Percentiles rank a stretch among this genome's conserved stretches.
These are phyloP conservation scores for Artemisia argyi DNA, from an alignment of 129 eudicot genomes.

Conservation along the genomic window DNA sequence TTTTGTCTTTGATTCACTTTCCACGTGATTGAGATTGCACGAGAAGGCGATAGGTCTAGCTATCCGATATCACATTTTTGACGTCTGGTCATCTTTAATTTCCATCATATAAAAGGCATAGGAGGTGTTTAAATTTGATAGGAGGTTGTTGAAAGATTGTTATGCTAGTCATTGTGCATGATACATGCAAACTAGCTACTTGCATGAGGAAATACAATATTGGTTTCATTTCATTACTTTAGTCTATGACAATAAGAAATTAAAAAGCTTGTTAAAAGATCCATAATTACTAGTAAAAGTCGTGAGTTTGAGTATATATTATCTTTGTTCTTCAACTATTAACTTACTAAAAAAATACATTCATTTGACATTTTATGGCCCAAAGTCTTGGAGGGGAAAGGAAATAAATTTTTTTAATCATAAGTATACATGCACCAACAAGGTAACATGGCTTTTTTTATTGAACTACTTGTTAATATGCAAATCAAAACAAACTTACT, in stretches of 20 bases:
- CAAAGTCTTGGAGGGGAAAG: conserved; percentile 16
- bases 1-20: background rate
- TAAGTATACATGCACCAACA: conserved; percentile 9
- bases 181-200: conserved; percentile 14
- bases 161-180: conserved; percentile 34
- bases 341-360: background rate
- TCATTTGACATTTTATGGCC: background rate
- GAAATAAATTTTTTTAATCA: conserved; percentile 13
- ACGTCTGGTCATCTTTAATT: background rate
- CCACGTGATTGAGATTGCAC: conserved; percentile 7
- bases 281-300: background rate
- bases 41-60: background rate
- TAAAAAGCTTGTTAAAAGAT: conserved; percentile 16
- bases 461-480: too few species aligned
- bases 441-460: background rate
- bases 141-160: conserved; percentile 30
- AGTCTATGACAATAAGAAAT: background rate
- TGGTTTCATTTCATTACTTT: conserved; percentile 22
- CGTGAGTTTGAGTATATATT: background rate
- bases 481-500: too few species aligned
- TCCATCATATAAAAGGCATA: conserved; percentile 5
- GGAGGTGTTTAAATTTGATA: background rate
- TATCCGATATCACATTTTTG: background rate
- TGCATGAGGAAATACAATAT: conserved; percentile 21
- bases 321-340: background rate